Percentiles rank a stretch among this genome's conserved stretches.
Evolutionary conservation across 179 eudicot genomes (phyloP).

Genomic region (Actinidia chinensis): DNA sequence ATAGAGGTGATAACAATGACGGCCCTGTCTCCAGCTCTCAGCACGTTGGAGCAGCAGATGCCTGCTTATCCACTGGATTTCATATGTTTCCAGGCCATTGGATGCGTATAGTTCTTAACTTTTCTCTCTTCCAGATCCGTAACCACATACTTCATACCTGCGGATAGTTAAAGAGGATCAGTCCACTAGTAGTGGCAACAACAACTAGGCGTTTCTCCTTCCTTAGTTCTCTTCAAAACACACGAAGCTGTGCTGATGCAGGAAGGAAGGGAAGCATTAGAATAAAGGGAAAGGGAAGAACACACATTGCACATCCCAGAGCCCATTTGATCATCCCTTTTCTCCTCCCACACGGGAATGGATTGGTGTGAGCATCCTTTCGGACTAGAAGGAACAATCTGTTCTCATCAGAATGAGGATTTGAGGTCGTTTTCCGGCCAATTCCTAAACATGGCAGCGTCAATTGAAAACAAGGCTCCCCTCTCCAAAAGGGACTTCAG

Average conservation of each 20-base stretch:
- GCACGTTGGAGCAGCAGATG: constrained; percentile 90
- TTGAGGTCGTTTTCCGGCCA: constrained; percentile 38
- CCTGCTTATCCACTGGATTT: constrained; percentile 89
- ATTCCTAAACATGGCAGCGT: constrained; percentile 76
- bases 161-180: constrained; percentile 94
- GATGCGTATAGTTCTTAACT: constrained; percentile 66
- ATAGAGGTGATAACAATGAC: constrained; percentile 90
- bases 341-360: constrained; percentile 1
- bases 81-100: constrained; percentile 87
- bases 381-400: constrained; percentile 16
- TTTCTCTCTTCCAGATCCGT: constrained; percentile 98
- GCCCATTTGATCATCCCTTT: constrained; percentile 23
- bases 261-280: constrained; percentile 99
- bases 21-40: constrained; percentile 99
- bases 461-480: constrained; percentile 46
- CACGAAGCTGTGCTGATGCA: constrained; percentile 76
- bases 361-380: constrained; percentile 28
- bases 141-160: constrained; percentile 90
- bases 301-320: constrained; percentile 49
- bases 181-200: constrained; percentile 93
- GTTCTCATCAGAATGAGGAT: constrained; percentile 23
- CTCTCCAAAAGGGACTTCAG: constrained; percentile 30
- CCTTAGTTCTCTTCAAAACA: constrained; percentile 61
- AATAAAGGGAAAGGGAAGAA: constrained; percentile 92
- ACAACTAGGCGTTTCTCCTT: constrained; percentile 85